Conservation (phyloP, 495 filamentous ascomycete genomes). For the Penicillium roqueforti region DNA sequence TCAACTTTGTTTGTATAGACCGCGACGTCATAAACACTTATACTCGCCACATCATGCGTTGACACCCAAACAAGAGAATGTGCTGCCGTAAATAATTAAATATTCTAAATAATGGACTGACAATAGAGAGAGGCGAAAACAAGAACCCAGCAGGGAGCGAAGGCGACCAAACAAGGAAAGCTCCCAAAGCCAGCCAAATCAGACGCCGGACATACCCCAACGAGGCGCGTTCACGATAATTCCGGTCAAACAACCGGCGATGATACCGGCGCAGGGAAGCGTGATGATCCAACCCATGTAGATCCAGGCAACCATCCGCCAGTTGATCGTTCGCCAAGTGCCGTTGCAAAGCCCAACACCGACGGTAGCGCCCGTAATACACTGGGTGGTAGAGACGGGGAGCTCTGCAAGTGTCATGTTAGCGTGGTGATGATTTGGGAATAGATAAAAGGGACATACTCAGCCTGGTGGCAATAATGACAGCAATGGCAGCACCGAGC, state of each 20-base stretch:
- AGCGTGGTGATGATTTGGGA: not conserved
- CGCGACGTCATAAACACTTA: too few relatives aligned
- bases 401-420: not conserved
- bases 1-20: too few relatives aligned
- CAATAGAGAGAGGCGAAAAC: too few relatives aligned
- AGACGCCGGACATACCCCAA: not conserved
- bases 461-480: not conserved
- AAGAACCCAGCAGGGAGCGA: too few relatives aligned
- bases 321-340: not conserved
- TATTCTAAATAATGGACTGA: too few relatives aligned
- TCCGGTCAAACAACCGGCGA: not conserved
- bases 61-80: too few relatives aligned
- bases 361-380: not conserved
- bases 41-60: too few relatives aligned
- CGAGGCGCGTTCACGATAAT: not conserved
- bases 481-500: not conserved
- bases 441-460: not conserved
- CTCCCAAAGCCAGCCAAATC: not conserved
- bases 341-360: not conserved
- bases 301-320: not conserved
- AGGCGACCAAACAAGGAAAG: not conserved
- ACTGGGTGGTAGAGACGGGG: not conserved
- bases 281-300: not conserved
- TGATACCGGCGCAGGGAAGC: not conserved
- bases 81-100: too few relatives aligned